A percentile compares a stretch with the other conserved stretches of the same genome.
Evolutionary conservation across 345 rosid genomes (phyloP).

Genomic region (Arabidopsis arenosa): DNA sequence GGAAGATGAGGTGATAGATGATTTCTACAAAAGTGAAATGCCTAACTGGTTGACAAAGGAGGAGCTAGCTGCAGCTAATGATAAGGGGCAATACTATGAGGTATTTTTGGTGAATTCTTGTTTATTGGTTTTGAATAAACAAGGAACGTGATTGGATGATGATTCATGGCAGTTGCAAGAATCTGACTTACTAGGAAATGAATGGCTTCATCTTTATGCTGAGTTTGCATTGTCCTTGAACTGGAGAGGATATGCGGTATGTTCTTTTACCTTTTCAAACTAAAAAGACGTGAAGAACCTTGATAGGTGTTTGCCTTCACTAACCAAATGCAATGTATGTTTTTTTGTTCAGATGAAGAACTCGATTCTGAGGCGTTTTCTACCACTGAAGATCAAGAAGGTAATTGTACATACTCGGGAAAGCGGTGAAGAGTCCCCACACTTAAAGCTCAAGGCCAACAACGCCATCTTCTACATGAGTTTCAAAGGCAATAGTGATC

Average conservation of each 20-base stretch:
- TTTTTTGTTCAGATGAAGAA: too few species aligned
- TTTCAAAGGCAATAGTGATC: conserved; percentile 12
- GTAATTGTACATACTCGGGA: not conserved
- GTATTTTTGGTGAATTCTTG: not conserved
- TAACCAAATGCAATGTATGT: too few species aligned
- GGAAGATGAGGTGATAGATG: not conserved
- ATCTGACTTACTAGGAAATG: not conserved
- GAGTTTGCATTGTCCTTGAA: not conserved
- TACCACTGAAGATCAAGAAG: conserved; percentile 8
- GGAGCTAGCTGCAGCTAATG: not conserved
- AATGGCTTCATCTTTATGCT: not conserved
- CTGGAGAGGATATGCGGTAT: not conserved
- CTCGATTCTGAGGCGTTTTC: not conserved
- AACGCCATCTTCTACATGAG: conserved; percentile 18
- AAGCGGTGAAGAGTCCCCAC: not conserved
- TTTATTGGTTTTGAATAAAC: not conserved
- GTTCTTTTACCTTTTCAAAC: too few species aligned
- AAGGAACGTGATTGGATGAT: not conserved
- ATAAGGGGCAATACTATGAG: not conserved
- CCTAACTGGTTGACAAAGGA: not conserved
- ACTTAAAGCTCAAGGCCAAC: not conserved
- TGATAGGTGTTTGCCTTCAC: too few species aligned
- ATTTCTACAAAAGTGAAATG: conserved; percentile 8
- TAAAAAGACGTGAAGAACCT: too few species aligned
- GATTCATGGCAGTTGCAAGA: not conserved